phyloP scores from a whole-genome alignment of 2,329 filamentous ascomycete genomes.

The Neofusicoccum sp. region DNA sequence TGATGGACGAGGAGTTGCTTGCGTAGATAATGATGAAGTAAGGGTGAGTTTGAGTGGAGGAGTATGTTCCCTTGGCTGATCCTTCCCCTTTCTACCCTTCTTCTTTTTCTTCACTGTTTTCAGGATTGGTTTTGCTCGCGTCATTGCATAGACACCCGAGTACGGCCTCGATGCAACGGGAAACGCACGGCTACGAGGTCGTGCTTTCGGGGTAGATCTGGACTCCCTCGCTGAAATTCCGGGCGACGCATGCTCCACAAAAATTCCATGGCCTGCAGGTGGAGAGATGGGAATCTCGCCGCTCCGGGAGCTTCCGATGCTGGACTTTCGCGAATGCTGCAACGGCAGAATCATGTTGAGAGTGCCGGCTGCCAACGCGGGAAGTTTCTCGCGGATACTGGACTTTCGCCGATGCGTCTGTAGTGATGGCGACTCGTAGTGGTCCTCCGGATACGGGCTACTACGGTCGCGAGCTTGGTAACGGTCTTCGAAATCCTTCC shows the following conservation, averaged over 20 bases:
- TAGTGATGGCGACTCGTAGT: not conserved
- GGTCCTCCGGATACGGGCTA: not conserved
- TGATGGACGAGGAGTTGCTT: not conserved
- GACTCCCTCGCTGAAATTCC: not conserved
- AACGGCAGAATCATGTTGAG: constrained; percentile 14
- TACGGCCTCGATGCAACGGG: not conserved
- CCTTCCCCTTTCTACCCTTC: not conserved
- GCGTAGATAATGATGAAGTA: not conserved
- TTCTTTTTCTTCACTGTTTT: not conserved
- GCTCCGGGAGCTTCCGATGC: not conserved
- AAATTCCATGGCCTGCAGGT: not conserved
- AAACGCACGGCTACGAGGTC: not conserved
- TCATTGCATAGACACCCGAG: constrained; percentile 1
- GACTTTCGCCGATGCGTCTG: not conserved
- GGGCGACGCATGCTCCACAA: no score
- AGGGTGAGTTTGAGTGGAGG: constrained; percentile 1
- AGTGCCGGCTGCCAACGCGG: constrained; percentile 8
- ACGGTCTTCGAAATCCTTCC: not conserved
- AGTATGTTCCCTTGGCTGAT: not conserved
- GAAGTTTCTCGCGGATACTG: constrained; percentile 8
- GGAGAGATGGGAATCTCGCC: constrained; percentile 15
- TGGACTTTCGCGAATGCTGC: not conserved
- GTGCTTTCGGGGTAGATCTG: not conserved
- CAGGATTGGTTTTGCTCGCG: not conserved
- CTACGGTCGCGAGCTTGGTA: not conserved